phyloP scores from a whole-genome alignment of 2,329 filamentous ascomycete genomes.

The Cordyceps cateniannulata region DNA sequence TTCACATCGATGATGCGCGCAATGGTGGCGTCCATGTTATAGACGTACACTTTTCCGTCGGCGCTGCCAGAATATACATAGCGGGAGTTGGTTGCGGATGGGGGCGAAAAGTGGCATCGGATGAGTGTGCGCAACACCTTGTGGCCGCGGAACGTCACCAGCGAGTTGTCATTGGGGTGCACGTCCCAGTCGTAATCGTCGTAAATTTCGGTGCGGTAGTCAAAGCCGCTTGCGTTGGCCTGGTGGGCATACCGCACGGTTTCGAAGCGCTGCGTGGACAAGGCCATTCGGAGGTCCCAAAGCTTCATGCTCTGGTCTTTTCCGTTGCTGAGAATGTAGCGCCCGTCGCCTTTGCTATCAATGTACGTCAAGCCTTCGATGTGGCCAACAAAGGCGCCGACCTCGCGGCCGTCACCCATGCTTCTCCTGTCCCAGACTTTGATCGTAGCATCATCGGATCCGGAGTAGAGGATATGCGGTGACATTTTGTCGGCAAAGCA shows the following conservation, averaged over 20 bases:
- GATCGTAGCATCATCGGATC: slow-evolving; percentile 87
- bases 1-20: slow-evolving; percentile 74
- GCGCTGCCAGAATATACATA: slow-evolving; percentile 92
- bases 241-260: slow-evolving; percentile 48
- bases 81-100: slow-evolving; percentile 75
- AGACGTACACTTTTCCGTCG: slow-evolving; percentile 85
- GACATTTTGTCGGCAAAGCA: slow-evolving; percentile 87
- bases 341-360: slow-evolving; percentile 63
- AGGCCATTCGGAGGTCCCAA: slow-evolving; percentile 90
- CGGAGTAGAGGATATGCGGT: slow-evolving; percentile 91
- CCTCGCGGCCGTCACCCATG: slow-evolving; percentile 74
- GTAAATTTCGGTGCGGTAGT: slow-evolving; percentile 67
- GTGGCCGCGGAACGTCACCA: slow-evolving; percentile 92
- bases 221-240: slow-evolving; percentile 54
- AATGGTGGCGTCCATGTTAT: slow-evolving; percentile 85
- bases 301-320: slow-evolving; percentile 98
- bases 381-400: slow-evolving; percentile 60
- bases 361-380: slow-evolving; percentile 62
- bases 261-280: slow-evolving; percentile 60
- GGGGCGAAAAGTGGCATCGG: slow-evolving; percentile 89
- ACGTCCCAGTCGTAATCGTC: slow-evolving; percentile 52
- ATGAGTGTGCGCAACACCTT: slow-evolving; percentile 84
- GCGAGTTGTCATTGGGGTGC: slow-evolving; percentile 76
- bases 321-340: slow-evolving; percentile 85
- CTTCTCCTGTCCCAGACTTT: slow-evolving; percentile 95